Percentiles rank a stretch among this genome's conserved stretches.
phyloP scores from a whole-genome alignment of 2,329 filamentous ascomycete genomes.

The Colletotrichum lupini region DNA sequence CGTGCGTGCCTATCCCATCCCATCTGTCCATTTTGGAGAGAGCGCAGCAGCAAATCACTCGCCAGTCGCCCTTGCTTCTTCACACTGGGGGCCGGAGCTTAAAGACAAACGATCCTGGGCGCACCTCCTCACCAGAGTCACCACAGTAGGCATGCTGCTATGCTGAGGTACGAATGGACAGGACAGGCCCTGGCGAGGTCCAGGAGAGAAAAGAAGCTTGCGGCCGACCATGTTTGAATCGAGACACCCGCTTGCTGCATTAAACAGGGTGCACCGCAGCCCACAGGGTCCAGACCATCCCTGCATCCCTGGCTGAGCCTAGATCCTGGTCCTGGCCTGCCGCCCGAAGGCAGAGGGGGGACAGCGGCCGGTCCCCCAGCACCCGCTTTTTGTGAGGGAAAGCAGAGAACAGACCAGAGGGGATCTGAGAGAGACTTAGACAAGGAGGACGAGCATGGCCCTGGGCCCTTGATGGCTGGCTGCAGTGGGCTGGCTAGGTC shows the following conservation, averaged over 20 bases:
- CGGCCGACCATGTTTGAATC: constrained; percentile 26
- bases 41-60: not conserved
- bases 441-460: not conserved
- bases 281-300: constrained; percentile 30
- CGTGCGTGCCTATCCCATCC: not conserved
- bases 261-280: constrained; percentile 18
- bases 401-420: not conserved
- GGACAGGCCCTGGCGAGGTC: not conserved
- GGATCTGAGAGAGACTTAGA: not conserved
- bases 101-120: constrained; percentile 8
- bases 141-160: no score
- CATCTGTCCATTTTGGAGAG: constrained; percentile 13
- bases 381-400: constrained; percentile 5
- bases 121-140: not conserved
- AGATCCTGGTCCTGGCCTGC: constrained; percentile 18
- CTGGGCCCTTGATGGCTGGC: not conserved
- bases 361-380: not conserved
- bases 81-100: constrained; percentile 8
- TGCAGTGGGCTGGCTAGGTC: not conserved
- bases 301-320: constrained; percentile 24
- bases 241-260: not conserved
- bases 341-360: constrained; percentile 6
- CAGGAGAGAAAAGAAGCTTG: constrained; percentile 5
- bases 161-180: no score
- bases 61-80: not conserved